Base-by-base conservation (phyloP, 495 filamentous ascomycete genomes). In the Annulohypoxylon bovei region DNA sequence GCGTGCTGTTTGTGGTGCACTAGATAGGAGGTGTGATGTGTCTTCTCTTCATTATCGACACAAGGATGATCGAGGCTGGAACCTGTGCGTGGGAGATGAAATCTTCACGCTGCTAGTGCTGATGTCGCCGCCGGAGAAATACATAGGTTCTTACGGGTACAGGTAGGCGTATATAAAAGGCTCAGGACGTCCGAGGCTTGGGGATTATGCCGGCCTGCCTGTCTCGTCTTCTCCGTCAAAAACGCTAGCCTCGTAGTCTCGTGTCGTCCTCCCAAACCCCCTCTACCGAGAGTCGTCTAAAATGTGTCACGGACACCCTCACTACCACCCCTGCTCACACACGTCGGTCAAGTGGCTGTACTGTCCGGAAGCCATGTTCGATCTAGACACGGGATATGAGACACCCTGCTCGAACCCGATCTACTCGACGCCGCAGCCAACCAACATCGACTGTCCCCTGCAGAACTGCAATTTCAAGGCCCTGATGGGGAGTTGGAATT, bases 291-390 rank as follows among this genome's bases (percentile, higher is more conserved):
- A 52, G 25, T 64, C 56, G 50, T 37, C 58, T 65, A 72, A 46
- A 54, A 83, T 83, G 81, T 83, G 81, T 37, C 77, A 81, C 75
- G 80, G 81, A 54, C 80, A 81, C 42, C 80, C 81, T 58, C 79
- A 78, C 53, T 70, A 74, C 39, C 81, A 83, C 35, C 67, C 77
- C 18, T 83, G 81, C 65, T 78, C 76, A 27, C 81, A 83, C 54
- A 77, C 76, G 25, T 83, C 81, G 27, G 71, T 82, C 25, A 77
- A 74, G 42, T 83, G 81, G 81, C 73, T 80, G 66, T 82, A 82
- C 65, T 83, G 81, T 55, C 77, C 77, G 23, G 75, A 78, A 44
- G 80, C 81, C 16, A 68, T 72, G 22, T 79, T 83, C 52, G 79
- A 82, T 65, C 44, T 81, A 27, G 64, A 76, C 44, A 83, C 78